A percentile compares a stretch with the other conserved stretches of the same genome.
Conservation (phyloP, 352 stramenopile species). For the Hyaloperonospora brassicae region DNA sequence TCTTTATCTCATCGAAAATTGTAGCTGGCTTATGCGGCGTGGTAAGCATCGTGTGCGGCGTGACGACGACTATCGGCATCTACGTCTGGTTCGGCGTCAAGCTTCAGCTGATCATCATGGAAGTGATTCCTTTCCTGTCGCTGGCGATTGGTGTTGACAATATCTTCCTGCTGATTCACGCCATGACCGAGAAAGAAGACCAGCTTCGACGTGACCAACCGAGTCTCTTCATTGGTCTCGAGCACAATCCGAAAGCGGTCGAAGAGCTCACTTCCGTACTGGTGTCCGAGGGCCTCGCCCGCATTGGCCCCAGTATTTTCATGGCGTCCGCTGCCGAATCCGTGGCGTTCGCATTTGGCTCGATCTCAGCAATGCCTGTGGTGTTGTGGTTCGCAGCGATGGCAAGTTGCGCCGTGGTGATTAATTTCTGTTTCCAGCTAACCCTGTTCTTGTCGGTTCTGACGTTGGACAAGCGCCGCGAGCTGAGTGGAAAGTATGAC, state of each 20-base stretch:
- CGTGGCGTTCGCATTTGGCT: slow-evolving; percentile 48
- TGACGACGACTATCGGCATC: slow-evolving; percentile 49
- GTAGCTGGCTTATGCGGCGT: slow-evolving; percentile 47
- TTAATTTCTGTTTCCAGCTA: slow-evolving; percentile 62
- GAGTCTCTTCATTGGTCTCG: slow-evolving; percentile 37
- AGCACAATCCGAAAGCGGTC: slow-evolving; percentile 29
- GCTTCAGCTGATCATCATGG: slow-evolving; percentile 66
- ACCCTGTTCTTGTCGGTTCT: slow-evolving; percentile 54
- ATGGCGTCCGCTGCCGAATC: slow-evolving; percentile 52
- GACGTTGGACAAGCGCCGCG: slow-evolving; percentile 54
- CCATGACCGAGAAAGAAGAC: slow-evolving; percentile 43
- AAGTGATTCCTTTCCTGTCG: slow-evolving; percentile 60
- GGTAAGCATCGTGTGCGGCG: slow-evolving; percentile 48
- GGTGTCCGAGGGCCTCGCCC: slow-evolving; percentile 33
- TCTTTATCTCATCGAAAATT: slow-evolving; percentile 56
- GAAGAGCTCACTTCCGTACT: slow-evolving; percentile 35
- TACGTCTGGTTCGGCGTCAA: slow-evolving; percentile 56
- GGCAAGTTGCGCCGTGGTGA: slow-evolving; percentile 38
- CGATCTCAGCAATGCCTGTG: slow-evolving; percentile 53
- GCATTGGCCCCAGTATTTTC: slow-evolving; percentile 59
- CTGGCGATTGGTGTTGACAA: slow-evolving; percentile 65
- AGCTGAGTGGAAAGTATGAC: slow-evolving; percentile 45
- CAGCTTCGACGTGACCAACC: slow-evolving; percentile 25
- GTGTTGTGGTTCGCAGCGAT: slow-evolving; percentile 65
- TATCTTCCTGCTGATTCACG: slow-evolving; percentile 61